Percentiles rank a stretch among this genome's conserved stretches.
Evolutionary conservation across 257 asterid genomes (phyloP).

Genomic region (Nicotiana sylvestris): DNA sequence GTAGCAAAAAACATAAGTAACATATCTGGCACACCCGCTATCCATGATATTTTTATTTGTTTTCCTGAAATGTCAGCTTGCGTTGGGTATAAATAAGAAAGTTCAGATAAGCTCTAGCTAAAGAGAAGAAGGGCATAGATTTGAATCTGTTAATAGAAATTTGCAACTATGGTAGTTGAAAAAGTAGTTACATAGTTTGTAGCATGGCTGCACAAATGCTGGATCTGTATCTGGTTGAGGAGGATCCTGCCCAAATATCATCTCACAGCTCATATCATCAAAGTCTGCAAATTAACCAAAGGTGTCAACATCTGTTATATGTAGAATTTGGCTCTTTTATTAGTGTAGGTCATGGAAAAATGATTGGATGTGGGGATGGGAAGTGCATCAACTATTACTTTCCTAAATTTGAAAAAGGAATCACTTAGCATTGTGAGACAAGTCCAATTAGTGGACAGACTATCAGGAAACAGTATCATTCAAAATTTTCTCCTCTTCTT

Average conservation of each 20-base stretch:
- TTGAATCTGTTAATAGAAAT: background rate
- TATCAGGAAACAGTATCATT: constrained; percentile 12
- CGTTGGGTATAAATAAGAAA: too few species aligned
- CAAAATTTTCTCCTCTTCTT: background rate
- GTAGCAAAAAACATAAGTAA: background rate
- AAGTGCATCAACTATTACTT: constrained; percentile 5
- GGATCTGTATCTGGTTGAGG: constrained; percentile 60
- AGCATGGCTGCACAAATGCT: constrained; percentile 75
- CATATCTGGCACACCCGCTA: background rate
- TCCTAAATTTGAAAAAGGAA: background rate
- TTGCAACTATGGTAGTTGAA: background rate
- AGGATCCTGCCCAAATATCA: constrained; percentile 85
- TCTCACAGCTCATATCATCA: constrained; percentile 94
- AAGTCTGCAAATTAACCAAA: constrained; percentile 49
- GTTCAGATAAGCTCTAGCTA: too few species aligned
- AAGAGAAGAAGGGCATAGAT: background rate
- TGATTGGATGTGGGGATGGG: background rate
- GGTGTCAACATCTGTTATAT: background rate
- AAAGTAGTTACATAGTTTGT: constrained; percentile 52
- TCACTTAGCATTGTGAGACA: constrained; percentile 10
- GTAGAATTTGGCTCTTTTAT: background rate
- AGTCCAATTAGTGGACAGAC: background rate
- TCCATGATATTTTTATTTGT: background rate
- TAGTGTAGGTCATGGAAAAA: constrained; percentile 7
- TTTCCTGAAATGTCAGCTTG: background rate